Conservation (phyloP, 495 filamentous ascomycete genomes). For the Parachaetomium inaequale region DNA sequence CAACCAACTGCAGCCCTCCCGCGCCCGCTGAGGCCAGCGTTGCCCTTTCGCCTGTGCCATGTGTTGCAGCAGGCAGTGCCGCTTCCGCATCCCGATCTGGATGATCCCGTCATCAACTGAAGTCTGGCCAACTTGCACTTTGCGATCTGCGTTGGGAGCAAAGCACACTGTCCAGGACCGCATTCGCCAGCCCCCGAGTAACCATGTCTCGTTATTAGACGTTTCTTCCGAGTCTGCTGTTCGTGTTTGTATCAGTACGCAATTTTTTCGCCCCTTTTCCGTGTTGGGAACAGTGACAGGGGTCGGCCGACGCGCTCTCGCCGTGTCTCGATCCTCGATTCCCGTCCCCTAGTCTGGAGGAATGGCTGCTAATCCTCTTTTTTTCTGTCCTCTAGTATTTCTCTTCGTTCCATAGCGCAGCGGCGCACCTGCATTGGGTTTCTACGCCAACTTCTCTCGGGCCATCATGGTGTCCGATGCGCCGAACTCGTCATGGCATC, state of each 20-base stretch:
- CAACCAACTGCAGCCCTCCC: background rate
- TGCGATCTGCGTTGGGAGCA: background rate
- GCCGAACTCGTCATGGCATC: constrained; percentile 51
- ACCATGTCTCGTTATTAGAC: constrained; percentile 23
- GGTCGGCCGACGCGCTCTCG: constrained; percentile 18
- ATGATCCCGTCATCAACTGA: constrained; percentile 10
- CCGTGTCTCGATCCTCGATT: constrained; percentile 6
- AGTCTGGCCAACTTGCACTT: constrained; percentile 30
- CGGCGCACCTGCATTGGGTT: constrained; percentile 20
- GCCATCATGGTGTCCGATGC: constrained; percentile 41
- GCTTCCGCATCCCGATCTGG: constrained; percentile 7
- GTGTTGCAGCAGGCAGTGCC: constrained; percentile 17
- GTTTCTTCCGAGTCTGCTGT: constrained; percentile 5
- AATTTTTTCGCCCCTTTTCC: constrained; percentile 12
- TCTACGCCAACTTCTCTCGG: constrained; percentile 32
- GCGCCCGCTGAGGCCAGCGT: constrained; percentile 21
- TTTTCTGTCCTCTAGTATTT: constrained; percentile 26
- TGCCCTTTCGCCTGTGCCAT: constrained; percentile 19
- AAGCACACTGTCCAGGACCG: background rate
- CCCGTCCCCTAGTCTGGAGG: background rate
- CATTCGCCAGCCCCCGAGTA: constrained; percentile 9
- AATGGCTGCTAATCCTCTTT: constrained; percentile 19
- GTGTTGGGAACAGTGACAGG: constrained; percentile 16
- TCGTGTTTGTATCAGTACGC: constrained; percentile 17
- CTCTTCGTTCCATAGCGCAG: constrained; percentile 26